Evolutionary conservation across 108 stramenopile species (phyloP).

Genomic region (Phaeodactylum tricornutum): DNA sequence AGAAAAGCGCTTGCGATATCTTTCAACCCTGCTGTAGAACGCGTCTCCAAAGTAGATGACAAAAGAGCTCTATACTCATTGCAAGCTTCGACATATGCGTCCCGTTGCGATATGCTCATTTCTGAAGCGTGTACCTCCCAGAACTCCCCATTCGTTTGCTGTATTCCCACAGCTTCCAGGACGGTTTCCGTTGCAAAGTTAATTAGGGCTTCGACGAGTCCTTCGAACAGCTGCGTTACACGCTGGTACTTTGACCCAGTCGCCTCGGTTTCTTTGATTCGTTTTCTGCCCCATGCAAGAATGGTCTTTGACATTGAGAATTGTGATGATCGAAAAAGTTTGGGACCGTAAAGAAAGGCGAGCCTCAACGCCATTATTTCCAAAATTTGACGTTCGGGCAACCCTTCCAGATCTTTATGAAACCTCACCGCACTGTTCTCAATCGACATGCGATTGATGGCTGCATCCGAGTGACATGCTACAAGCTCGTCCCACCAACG

Average conservation of each 20-base stretch:
- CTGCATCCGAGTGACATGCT: too few relatives aligned
- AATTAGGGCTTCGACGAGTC: too few relatives aligned
- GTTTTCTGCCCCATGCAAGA: constrained; percentile 4
- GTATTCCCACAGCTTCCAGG: background rate
- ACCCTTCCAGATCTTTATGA: too few relatives aligned
- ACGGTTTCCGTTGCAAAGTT: background rate
- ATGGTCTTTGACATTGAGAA: background rate
- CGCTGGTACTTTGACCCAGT: background rate
- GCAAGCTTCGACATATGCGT: constrained; percentile 41
- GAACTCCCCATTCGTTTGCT: background rate
- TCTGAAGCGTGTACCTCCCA: constrained; percentile 41
- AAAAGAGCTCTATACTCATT: constrained; percentile 27
- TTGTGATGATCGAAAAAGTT: background rate
- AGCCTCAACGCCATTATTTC: constrained; percentile 23
- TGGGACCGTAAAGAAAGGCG: constrained; percentile 6
- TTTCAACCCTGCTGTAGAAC: constrained; percentile 6
- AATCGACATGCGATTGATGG: too few relatives aligned
- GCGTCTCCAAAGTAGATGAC: constrained; percentile 3
- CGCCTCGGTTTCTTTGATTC: background rate
- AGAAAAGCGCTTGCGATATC: constrained; percentile 17
- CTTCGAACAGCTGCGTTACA: background rate
- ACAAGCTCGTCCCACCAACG: too few relatives aligned
- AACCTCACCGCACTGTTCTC: too few relatives aligned
- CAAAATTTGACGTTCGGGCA: constrained; percentile 11
- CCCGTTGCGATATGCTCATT: constrained; percentile 25